phyloP scores from a whole-genome alignment of 2,329 filamentous ascomycete species.

The Aspergillus terreus region DNA sequence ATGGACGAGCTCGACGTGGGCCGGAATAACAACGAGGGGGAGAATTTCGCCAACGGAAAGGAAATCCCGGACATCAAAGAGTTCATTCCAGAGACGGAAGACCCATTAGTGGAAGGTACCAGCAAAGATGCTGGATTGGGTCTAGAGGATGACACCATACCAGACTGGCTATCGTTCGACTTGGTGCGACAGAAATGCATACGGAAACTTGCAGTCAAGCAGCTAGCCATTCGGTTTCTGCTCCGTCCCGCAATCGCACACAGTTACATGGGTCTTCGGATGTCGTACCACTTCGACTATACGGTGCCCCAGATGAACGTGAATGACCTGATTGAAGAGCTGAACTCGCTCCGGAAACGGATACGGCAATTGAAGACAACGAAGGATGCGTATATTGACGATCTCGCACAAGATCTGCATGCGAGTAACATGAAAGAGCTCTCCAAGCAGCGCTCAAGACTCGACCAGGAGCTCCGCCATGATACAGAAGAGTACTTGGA shows the following conservation, averaged over 20 bases:
- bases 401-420: slow-evolving; percentile 28
- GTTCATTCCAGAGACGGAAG: slow-evolving; percentile 4
- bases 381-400: slow-evolving; percentile 23
- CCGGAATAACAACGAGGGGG: neutral
- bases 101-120: slow-evolving; percentile 8
- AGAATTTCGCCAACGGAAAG: neutral
- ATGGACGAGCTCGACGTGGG: neutral
- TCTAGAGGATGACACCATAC: slow-evolving; percentile 20
- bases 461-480: slow-evolving; percentile 27
- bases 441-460: slow-evolving; percentile 14
- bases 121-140: slow-evolving; percentile 12
- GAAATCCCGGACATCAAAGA: neutral
- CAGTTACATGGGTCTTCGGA: slow-evolving; percentile 31
- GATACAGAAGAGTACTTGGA: slow-evolving; percentile 28
- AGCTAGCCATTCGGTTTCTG: slow-evolving; percentile 37
- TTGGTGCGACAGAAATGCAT: slow-evolving; percentile 34
- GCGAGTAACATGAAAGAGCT: slow-evolving; percentile 15
- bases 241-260: slow-evolving; percentile 38
- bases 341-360: slow-evolving; percentile 29
- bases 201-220: slow-evolving; percentile 35
- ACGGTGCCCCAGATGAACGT: slow-evolving; percentile 27
- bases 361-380: slow-evolving; percentile 28
- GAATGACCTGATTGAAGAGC: slow-evolving; percentile 29
- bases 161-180: slow-evolving; percentile 27
- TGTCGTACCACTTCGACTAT: slow-evolving; percentile 28